These are phyloP conservation scores for Tremellales sp. DNA, from an alignment of 1,284 basidiomycete genomes.

Conservation along the genomic window DNA sequence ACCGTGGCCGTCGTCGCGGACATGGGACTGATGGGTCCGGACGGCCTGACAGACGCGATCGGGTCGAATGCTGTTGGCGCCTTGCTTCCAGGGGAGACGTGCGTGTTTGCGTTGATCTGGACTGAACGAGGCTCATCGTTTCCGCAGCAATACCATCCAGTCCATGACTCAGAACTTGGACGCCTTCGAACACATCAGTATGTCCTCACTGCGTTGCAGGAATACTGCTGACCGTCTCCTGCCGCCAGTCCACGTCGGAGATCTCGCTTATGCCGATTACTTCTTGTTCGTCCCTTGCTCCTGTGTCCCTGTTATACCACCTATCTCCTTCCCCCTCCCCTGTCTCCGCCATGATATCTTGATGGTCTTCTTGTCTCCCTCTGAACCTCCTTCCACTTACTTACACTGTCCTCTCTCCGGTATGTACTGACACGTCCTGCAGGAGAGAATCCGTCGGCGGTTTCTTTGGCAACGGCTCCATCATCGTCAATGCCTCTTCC, in stretches of 20 bases:
- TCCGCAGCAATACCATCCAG: slow-evolving; percentile 31
- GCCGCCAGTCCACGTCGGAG: slow-evolving; percentile 21
- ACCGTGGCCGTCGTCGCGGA: slow-evolving; percentile 28
- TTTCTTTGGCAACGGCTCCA: slow-evolving; percentile 18
- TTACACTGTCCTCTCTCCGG: too few species aligned
- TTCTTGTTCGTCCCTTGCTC: slow-evolving; percentile 11
- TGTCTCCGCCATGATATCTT: too few species aligned
- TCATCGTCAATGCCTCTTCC: slow-evolving; percentile 14
- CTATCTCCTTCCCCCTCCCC: too few species aligned
- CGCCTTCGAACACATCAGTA: slow-evolving; percentile 23
- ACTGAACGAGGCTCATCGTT: not conserved
- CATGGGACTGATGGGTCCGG: slow-evolving; percentile 36
- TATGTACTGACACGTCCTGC: too few species aligned
- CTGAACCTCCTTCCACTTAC: too few species aligned
- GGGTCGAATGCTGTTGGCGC: slow-evolving; percentile 18
- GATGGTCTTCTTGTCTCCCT: too few species aligned
- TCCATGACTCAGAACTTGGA: slow-evolving; percentile 24
- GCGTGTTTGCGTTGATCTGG: not conserved
- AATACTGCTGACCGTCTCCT: not conserved
- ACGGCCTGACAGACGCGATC: slow-evolving; percentile 29
- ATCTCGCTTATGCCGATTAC: slow-evolving; percentile 36
- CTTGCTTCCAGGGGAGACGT: slow-evolving; percentile 25
- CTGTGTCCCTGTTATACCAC: too few species aligned
- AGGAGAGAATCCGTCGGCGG: slow-evolving; percentile 22
- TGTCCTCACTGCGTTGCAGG: not conserved